Evolutionary conservation across 192 early-diverging fungal species (phyloP), one percentile per base, ranked within the genome.

Genomic region (Coemansia pectinata): DNA sequence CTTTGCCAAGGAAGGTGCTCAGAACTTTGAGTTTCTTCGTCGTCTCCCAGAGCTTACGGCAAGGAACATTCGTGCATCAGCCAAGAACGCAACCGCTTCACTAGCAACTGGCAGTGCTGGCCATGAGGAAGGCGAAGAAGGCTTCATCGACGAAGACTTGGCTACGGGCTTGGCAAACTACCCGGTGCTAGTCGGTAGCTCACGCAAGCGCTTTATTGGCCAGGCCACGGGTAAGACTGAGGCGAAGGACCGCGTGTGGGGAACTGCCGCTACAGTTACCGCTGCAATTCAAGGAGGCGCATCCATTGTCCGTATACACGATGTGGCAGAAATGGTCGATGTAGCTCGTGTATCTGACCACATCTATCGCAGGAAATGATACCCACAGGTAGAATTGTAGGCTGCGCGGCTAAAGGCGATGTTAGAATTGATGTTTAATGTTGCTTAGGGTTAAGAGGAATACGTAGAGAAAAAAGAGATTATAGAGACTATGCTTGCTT

Each of bases 171-270:
- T 93, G 34, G 83, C 82, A 60, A 70, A 81, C 61, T 73, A 79
- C 72, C 98, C 98, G 23, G 87, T 92, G 21, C 86, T 99, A n/a
- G 90, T 98, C 0, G 98, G 98, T 19, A 90, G 94, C 31, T 91
- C 89, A 3, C 86, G 96, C 7, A 99, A 99, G 85, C 84, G 89
- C 42, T 99, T 99, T 73, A 95, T 99, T 70, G 95, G 95, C 25
- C 77, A 83, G 4, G 86, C 84, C 23, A 91, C 87, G 1, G 88
- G 89, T 11, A 84, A 90, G 61, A 23, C 76, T 7, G 88, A 91
- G 21, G 90, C 92, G 9, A 83, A 89, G 40, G 84, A 90, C 48
- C 90, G 96, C 11, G 85, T 87, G 0, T 96, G 87, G 85, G 96
- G 95, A 31, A 98, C 95, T 0, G 95, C 96, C 0, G 96, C 93